Evolutionary conservation across 2,329 filamentous ascomycete genomes (phyloP), one percentile per base, ranked within the genome.

Genomic region (Cephalotrichum gorgonifer): DNA sequence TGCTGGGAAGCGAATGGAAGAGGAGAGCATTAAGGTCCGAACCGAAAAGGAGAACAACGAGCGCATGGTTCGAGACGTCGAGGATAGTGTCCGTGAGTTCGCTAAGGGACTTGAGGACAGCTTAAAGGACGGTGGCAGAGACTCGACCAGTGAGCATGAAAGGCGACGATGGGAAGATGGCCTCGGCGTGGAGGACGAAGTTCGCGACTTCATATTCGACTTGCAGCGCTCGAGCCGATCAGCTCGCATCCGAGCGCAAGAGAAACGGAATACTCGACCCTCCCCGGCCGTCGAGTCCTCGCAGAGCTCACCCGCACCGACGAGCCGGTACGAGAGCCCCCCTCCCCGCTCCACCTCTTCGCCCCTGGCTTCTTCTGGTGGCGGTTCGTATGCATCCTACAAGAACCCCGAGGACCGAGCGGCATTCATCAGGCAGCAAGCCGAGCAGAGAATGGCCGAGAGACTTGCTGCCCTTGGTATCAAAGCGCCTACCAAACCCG

Each of bases 161-260:
- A 83, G 81, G 58, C 82, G 93, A 53, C 81, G 93, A 53, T 98
- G 93, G 93, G 89, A 98, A 58, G 93, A 98, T 66, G 93, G 82
- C 9, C 75, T 98, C 33, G 93, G 93, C 26, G 93, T 98, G 26
- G 93, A 98, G 62, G 91, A 98, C 60, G 89, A 95, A 60, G 86
- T 97, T 53, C 88, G 89, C 60, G 93, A 98, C 61, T 97, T 98
- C 65, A 98, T 98, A 63, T 97, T 93, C 62, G 93, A 97, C 57
- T 72, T 98, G 48, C 90, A 96, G 63, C 82, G 91, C 53, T 86
- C 83, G 53, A 94, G 88, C 63, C 81, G 89, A 55, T 76, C 88
- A 54, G 75, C 87, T 48, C 83, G 83, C 51, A 69, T 94, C 51
- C 74, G 78, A 51, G 68, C 72, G 44, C 80, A 77, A 61, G 83